These are phyloP conservation scores for Gastrolobium bilobum DNA, from an alignment of 306 rosid genomes.

Conservation along the genomic window DNA sequence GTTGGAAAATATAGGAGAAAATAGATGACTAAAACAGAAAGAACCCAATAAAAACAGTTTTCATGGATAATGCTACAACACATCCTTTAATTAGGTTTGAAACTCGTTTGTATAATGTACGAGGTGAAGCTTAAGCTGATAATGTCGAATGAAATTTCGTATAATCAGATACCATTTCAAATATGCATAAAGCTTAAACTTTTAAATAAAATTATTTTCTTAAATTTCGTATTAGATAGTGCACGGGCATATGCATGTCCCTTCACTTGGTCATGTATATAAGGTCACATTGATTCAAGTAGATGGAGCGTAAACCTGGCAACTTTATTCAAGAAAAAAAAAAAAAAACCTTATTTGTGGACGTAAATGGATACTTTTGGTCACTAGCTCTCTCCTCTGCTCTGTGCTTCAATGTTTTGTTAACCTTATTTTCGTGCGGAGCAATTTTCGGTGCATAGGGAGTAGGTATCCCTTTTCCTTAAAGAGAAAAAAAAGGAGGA, in stretches of 20 bases:
- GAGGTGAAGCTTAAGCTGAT: background rate
- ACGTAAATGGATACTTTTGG: slow-evolving; percentile 18
- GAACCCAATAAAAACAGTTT: background rate
- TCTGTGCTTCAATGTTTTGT: slow-evolving; percentile 7
- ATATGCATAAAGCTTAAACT: background rate
- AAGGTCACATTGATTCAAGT: slow-evolving; percentile 26
- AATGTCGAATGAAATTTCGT: background rate
- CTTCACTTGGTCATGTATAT: slow-evolving; percentile 27
- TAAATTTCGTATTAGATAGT: background rate
- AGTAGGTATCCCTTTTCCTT: too few species aligned
- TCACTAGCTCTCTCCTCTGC: slow-evolving; percentile 24
- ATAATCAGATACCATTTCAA: background rate
- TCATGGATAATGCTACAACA: too few species aligned
- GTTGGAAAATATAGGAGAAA: background rate
- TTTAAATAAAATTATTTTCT: background rate
- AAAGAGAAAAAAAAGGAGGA: too few species aligned
- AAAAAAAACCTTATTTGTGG: slow-evolving; percentile 12
- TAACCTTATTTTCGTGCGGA: too few species aligned
- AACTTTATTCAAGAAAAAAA: slow-evolving; percentile 8
- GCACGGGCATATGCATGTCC: slow-evolving; percentile 50
- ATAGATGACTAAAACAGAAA: background rate
- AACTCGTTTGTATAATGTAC: background rate
- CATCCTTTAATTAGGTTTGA: background rate
- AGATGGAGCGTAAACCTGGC: slow-evolving; percentile 9
- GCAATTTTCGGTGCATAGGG: too few species aligned